Evolutionary conservation across 225 moss, liverwort and hornwort species (phyloP), one percentile per base, ranked within the genome.

Genomic region (Neckera pumila): DNA sequence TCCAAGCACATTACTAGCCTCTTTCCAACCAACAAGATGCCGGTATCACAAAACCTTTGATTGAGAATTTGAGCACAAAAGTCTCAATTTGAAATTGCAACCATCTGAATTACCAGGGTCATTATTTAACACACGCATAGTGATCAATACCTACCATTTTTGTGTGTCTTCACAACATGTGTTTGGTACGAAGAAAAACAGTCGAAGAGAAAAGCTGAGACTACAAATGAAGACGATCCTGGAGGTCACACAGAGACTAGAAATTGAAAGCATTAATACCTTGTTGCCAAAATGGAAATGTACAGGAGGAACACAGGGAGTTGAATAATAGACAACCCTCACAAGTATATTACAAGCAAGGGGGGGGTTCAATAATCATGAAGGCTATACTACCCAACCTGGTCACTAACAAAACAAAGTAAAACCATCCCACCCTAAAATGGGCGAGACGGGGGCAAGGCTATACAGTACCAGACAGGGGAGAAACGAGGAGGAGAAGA

Each of bases 301-400:
- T 86, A 89, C 88, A 92, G 66, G 47, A 61, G 49, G 51, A 66
- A 69, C 79, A 90, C 66, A 59, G 81, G 69, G 67, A 88, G 83
- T 83, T 80, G 74, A 71, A 82, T 89, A 85, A 87, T 78, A 89
- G 74, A 87, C 90, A 86, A 88, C 86, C 79, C 90, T 88, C 88
- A 90, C 83, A 88, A 86, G 86, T 86, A 92, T 90, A 90, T 74
- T 90, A 92, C 92, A 90, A 88, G 87, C 82, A 88, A 88, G 76
- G 72, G 64, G 72, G 64, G 70, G 66, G 43, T 84, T 91, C 81
- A 84, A 84, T 84, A 59, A 91, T 88, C 85, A 85, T 59, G 11
- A 90, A 72, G 59, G 65, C 86, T 92, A 84, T 45, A 79, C 86
- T 83, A 92, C 82, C 88, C 83, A 90, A 88, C 88, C 85, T 92